Base-by-base conservation (phyloP, 805 yeast genomes). In the Saccharomycopsis fodiens region DNA sequence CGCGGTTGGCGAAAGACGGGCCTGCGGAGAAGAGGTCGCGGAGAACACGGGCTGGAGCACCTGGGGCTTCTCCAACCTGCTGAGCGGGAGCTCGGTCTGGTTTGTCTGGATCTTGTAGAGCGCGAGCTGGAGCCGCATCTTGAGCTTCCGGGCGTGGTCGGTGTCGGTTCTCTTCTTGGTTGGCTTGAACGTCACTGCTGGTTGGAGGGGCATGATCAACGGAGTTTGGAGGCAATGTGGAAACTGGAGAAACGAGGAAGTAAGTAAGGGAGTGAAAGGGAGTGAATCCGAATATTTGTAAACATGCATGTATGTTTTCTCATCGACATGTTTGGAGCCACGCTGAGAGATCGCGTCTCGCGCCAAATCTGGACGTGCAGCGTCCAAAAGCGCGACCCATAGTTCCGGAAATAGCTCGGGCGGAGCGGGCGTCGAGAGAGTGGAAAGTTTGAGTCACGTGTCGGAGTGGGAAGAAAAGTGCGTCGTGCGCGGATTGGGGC, bases 111-210 rank as follows among this genome's bases (percentile, higher is more conserved):
- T 20, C 41, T 47, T 47, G 30, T 39, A 47, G 25, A 35, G 44
- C 21, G 51, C 51, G 22, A 47, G 44, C 35, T 47, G 51, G n/a
- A 47, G 43, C 19, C 51, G 15, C 15, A 31, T 15, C 31, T 41
- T 47, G n/a, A 47, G 22, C 29, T 47, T 47, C 15, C 35, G 42
- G 8, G 51, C 51, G 31, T 47, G 46, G 21, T 16, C 21, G n/a
- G n/a, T n/a, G 25, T 37, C 39, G 4, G 36, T 19, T 8, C 8
- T 10, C 36, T 32, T 32, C 19, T 10, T 32, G 36, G 36, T 32
- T 6, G 36, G 17, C 20, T 15, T 15, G 17, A 32, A 32, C 19
- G 10, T 32, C 7, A 32, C 20, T 5, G 36, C 20, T 6, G 36
- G 36, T 19, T 32, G 36, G 10, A 25, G 10, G 10, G 29, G 29